Conservation (phyloP, 352 stramenopile species). For the Blastocystis sp. region DNA sequence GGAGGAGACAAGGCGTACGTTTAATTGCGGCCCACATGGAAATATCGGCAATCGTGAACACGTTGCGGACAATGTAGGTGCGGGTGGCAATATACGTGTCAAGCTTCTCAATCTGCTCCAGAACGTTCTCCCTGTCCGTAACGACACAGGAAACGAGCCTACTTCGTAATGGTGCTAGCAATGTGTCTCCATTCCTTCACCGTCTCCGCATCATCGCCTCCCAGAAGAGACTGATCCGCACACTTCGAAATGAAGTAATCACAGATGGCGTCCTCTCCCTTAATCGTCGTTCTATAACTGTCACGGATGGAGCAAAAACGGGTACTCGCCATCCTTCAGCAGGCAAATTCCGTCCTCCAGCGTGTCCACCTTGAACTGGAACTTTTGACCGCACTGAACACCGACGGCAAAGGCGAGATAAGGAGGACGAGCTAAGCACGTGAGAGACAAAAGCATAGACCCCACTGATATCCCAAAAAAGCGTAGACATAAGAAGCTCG, state of each 20-base stretch:
- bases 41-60: constrained; percentile 85
- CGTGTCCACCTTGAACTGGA: constrained; percentile 53
- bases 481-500: not conserved
- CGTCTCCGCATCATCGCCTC: constrained; percentile 17
- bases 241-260: constrained; percentile 54
- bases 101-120: constrained; percentile 64
- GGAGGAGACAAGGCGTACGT: not conserved
- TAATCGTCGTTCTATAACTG: constrained; percentile 6
- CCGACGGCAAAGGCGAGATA: constrained; percentile 40
- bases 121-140: constrained; percentile 29
- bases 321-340: constrained; percentile 43
- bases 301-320: not conserved
- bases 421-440: constrained; percentile 1
- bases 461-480: constrained; percentile 46
- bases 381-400: constrained; percentile 40
- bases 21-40: constrained; percentile 73
- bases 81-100: constrained; percentile 73
- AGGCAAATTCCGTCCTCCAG: constrained; percentile 24
- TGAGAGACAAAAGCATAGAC: not conserved
- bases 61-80: constrained; percentile 84
- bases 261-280: constrained; percentile 23
- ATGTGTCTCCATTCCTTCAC: constrained; percentile 52
- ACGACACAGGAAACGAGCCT: not conserved
- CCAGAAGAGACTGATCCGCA: constrained; percentile 22
- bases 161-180: constrained; percentile 22